Conservation (phyloP, 2,329 filamentous ascomycete genomes). For the Shiraia sp. region DNA sequence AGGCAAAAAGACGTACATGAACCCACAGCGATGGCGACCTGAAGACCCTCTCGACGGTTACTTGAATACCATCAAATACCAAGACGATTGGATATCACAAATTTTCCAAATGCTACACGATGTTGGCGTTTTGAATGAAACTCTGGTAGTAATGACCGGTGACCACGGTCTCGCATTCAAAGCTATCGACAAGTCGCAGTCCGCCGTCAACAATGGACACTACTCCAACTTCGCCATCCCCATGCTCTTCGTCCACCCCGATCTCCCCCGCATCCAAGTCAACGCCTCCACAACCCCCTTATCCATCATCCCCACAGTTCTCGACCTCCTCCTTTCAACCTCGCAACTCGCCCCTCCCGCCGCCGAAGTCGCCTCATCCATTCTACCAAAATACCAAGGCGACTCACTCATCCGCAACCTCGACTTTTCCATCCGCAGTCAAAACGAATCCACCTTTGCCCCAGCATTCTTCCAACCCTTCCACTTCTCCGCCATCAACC, state of each 20-base stretch:
- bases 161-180: constrained; percentile 20
- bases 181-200: constrained; percentile 17
- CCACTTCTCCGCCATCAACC: constrained; percentile 22
- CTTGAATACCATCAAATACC: constrained; percentile 21
- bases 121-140: constrained; percentile 15
- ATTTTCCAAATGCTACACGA: constrained; percentile 22
- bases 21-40: constrained; percentile 15
- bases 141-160: constrained; percentile 18
- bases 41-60: constrained; percentile 17
- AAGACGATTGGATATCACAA: constrained; percentile 19
- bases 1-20: constrained; percentile 9
- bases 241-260: constrained; percentile 17
- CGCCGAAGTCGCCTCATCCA: constrained; percentile 3
- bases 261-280: constrained; percentile 15
- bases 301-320: constrained; percentile 18
- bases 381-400: constrained; percentile 17
- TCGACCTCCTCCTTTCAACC: constrained; percentile 16
- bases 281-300: constrained; percentile 18
- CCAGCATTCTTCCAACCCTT: constrained; percentile 18
- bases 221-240: constrained; percentile 20
- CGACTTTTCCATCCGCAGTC: constrained; percentile 12
- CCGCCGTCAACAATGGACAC: constrained; percentile 19
- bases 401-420: constrained; percentile 15
- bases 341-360: constrained; percentile 10
- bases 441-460: constrained; percentile 1